Conservation (phyloP, 805 yeast species). For the Ogataea henricii region DNA sequence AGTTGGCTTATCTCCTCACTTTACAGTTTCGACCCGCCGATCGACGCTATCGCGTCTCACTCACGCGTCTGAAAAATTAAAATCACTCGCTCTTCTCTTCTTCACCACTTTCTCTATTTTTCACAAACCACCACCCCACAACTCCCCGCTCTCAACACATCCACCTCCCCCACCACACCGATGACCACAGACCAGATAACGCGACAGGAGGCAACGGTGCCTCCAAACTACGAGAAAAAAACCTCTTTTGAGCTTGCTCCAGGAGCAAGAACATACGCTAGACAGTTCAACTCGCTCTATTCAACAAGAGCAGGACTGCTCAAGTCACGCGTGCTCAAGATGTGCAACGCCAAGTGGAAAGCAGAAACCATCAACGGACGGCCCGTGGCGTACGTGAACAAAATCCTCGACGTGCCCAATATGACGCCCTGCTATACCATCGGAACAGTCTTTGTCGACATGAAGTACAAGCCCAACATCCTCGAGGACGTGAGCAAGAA, state of each 20-base stretch:
- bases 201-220: constrained; percentile 17
- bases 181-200: constrained; percentile 29
- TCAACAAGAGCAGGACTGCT: constrained; percentile 50
- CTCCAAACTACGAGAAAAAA: constrained; percentile 11
- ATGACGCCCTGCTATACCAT: constrained; percentile 75
- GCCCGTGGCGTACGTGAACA: constrained; percentile 38
- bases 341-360: constrained; percentile 46
- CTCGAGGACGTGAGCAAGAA: constrained; percentile 74
- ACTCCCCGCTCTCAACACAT: too few relatives aligned
- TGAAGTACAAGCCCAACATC: constrained; percentile 83
- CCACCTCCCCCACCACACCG: background rate
- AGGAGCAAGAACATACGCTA: constrained; percentile 43
- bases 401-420: constrained; percentile 62
- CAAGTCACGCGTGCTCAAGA: constrained; percentile 46
- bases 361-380: constrained; percentile 40
- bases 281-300: constrained; percentile 63
- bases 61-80: constrained; percentile 1
- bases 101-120: background rate
- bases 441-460: constrained; percentile 84
- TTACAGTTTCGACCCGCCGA: background rate
- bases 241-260: constrained; percentile 20
- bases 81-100: background rate
- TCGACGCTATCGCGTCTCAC: constrained; percentile 1
- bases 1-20: too few relatives aligned
- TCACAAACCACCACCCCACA: too few relatives aligned